Conservation (phyloP, 768 basidiomycete species). For the Lanmaoa rubissima region DNA sequence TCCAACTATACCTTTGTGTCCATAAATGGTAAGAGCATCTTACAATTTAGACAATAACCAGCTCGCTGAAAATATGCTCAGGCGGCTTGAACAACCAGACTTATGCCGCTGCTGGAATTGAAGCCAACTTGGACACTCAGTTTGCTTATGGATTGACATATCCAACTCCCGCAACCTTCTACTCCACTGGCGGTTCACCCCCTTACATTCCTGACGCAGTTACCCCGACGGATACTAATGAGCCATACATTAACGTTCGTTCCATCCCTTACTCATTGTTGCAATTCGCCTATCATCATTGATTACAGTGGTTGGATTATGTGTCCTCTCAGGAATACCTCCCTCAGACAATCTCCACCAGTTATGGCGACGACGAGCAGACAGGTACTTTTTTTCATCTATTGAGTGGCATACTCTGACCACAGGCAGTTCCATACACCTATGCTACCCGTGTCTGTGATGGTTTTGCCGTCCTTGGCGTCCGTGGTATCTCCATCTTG, state of each 20-base stretch:
- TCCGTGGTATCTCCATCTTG: conserved; percentile 60
- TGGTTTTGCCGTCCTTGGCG: conserved; percentile 65
- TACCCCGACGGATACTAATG: conserved; percentile 44
- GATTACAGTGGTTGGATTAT: conserved; percentile 58
- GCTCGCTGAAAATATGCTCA: conserved; percentile 25
- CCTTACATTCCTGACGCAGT: conserved; percentile 51
- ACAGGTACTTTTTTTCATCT: conserved; percentile 41
- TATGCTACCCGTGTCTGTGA: conserved; percentile 59
- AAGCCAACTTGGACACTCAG: conserved; percentile 69
- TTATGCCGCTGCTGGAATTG: conserved; percentile 49
- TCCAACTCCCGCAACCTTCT: conserved; percentile 60
- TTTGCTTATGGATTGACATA: conserved; percentile 63
- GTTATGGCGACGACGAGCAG: conserved; percentile 73
- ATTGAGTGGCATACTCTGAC: background rate
- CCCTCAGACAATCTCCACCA: conserved; percentile 66
- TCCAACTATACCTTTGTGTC: conserved; percentile 53
- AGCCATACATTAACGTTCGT: conserved; percentile 46
- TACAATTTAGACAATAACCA: background rate
- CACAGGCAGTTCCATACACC: conserved; percentile 46
- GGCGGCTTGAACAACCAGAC: conserved; percentile 63
- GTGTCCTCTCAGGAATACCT: conserved; percentile 44
- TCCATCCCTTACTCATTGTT: background rate
- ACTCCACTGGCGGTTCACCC: conserved; percentile 59
- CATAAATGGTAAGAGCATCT: conserved; percentile 45
- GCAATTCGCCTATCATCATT: background rate